A percentile compares a stretch with the other conserved stretches of the same genome.
Conservation (phyloP, 208 protist genomes). For the Wallacemonas sp. region DNA sequence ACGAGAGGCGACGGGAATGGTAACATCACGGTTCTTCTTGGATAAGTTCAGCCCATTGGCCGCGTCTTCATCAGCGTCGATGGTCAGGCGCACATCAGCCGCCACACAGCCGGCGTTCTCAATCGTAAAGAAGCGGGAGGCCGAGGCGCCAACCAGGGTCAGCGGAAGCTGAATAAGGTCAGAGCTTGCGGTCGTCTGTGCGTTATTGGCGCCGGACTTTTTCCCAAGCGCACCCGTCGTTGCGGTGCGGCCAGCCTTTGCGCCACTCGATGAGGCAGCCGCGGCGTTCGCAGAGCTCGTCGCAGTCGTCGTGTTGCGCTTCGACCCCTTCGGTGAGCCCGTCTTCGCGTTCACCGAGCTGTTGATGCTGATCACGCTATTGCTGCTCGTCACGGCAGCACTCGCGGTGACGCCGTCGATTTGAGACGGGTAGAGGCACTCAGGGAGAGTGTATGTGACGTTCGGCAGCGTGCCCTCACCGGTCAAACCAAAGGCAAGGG, state of each 20-base stretch:
- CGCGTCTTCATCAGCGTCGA: slow-evolving; percentile 26
- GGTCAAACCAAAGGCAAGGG: slow-evolving; percentile 87
- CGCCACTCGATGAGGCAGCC: too few relatives aligned
- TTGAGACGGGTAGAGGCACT: slow-evolving; percentile 27
- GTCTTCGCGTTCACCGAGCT: slow-evolving; percentile 16
- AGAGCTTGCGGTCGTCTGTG: neutral
- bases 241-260: too few relatives aligned
- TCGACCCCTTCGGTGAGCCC: neutral
- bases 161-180: slow-evolving; percentile 82
- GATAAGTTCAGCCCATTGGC: slow-evolving; percentile 21
- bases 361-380: slow-evolving; percentile 4
- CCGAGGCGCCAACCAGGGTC: slow-evolving; percentile 67
- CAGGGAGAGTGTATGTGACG: slow-evolving; percentile 70
- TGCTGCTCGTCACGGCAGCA: neutral
- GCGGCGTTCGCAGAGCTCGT: too few relatives aligned
- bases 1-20: slow-evolving; percentile 46
- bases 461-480: slow-evolving; percentile 94
- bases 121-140: slow-evolving; percentile 59
- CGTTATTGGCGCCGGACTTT: neutral
- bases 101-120: slow-evolving; percentile 87
- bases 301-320: too few relatives aligned
- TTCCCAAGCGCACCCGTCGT: neutral
- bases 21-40: slow-evolving; percentile 58
- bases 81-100: slow-evolving; percentile 76
- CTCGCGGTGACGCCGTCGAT: neutral